A percentile compares a stretch with the other conserved stretches of the same genome.
phyloP scores from a whole-genome alignment of 2,329 filamentous ascomycete species.

The Trichoderma brevicompactum region DNA sequence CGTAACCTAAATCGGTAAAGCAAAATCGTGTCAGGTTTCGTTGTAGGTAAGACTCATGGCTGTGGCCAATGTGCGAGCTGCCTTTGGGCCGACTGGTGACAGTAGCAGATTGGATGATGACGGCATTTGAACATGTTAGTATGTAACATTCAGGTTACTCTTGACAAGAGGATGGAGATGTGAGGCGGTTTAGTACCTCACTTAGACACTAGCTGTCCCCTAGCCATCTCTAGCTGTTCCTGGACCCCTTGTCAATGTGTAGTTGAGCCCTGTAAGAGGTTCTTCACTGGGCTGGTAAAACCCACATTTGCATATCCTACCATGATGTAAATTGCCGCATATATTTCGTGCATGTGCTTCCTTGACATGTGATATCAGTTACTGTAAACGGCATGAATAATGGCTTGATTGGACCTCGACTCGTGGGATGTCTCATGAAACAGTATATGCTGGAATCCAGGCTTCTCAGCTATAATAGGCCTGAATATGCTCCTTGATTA shows the following conservation, averaged over 20 bases:
- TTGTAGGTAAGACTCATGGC: background rate
- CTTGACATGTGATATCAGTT: constrained; percentile 11
- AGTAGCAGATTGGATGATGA: background rate
- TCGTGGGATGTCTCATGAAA: no score
- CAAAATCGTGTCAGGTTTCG: background rate
- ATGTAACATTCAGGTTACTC: background rate
- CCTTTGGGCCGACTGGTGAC: constrained; percentile 3
- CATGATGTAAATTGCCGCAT: constrained; percentile 14
- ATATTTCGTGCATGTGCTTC: background rate
- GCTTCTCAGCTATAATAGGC: no score
- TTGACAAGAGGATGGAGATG: background rate
- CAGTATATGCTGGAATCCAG: background rate
- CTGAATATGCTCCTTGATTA: no score
- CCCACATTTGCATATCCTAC: background rate
- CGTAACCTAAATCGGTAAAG: constrained; percentile 28
- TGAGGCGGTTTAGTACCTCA: background rate
- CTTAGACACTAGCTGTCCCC: background rate
- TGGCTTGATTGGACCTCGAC: background rate
- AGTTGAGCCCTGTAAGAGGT: background rate
- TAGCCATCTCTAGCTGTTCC: no score
- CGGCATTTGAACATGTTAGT: background rate
- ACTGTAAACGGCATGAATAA: background rate
- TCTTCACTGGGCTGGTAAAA: background rate
- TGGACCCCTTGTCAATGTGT: background rate
- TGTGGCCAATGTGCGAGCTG: background rate